Base-by-base conservation (phyloP, 2,329 filamentous ascomycete species). In the Penicillium olsonii region DNA sequence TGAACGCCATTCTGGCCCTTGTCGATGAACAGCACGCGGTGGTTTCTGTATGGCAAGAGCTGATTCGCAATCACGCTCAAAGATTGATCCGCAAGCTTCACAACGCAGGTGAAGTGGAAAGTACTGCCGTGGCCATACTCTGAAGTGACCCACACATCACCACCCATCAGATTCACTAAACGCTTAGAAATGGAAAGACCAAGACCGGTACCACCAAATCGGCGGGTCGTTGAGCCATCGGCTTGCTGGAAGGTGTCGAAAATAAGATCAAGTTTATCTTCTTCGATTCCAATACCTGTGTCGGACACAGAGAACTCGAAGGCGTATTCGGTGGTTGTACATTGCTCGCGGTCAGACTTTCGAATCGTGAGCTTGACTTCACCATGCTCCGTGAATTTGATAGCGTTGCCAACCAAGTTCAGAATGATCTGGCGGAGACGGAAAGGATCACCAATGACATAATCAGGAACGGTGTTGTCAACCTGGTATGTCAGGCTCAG, bases 171-270 rank as follows among this genome's bases (percentile, higher is more conserved):
- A 60, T 92, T 96, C 47, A 97, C 92, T 24, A 97, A 81, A 60
- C 92, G 84, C 76, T 95, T 95, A 22, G 92, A 97, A 65, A 97
- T 97, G 14, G 92, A 96, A 20, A 97, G 75, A 59, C 92, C 92
- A 9, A 97, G 82, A 60, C 92, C 92, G 6, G 94, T 97, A 62
- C 92, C 92, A 63, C 92, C 92, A 69, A 97, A 97, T 68, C 95
- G 94, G 62, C 92, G 84, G 2, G 92, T 97, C 70, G 95, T 97
- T 27, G 92, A 96, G 31, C 92, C 92, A 68, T 97, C 94, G 17
- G 94, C 94, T 75, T 97, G 94, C 71, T 96, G 92, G 84, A 97
- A 97, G 0, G 92, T 97, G 74, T 97, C 94, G 73, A 99, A 97
- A 67, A 99, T 97, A 58, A 97, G 79, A 67, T 96, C 91, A 45